These are phyloP conservation scores for Cajanus cajan DNA, from an alignment of 306 rosid species.

Conservation along the genomic window DNA sequence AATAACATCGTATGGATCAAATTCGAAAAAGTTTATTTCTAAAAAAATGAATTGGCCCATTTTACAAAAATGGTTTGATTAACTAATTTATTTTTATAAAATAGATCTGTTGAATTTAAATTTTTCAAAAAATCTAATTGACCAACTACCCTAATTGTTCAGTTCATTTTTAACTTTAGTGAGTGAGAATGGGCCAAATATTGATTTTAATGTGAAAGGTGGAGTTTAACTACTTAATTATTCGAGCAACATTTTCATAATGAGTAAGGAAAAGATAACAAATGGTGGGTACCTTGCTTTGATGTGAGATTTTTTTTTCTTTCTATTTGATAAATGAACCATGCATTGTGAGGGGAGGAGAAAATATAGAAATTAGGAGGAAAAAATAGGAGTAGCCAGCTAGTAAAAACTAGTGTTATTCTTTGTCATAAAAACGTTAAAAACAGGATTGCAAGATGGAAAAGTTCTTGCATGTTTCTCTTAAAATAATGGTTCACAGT, in stretches of 20 bases:
- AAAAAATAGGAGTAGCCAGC: slow-evolving; percentile 17
- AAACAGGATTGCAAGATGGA: slow-evolving; percentile 8
- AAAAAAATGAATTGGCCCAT: no score
- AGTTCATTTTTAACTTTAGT: not conserved
- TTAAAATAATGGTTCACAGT: slow-evolving; percentile 26
- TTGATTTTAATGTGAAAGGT: not conserved
- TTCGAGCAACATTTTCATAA: not conserved
- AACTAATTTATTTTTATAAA: no score
- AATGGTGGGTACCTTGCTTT: slow-evolving; percentile 29
- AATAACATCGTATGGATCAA: no score
- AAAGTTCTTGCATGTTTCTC: slow-evolving; percentile 16
- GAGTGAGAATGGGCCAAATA: not conserved
- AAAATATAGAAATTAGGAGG: not conserved
- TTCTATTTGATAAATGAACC: not conserved
- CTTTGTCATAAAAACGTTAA: slow-evolving; percentile 27
- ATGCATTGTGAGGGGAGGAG: not conserved
- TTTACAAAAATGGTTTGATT: no score
- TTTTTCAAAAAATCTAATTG: no score
- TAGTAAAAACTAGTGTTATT: slow-evolving; percentile 22
- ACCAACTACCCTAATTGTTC: not conserved
- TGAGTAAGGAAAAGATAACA: not conserved
- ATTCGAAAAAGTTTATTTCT: no score
- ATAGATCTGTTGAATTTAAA: no score
- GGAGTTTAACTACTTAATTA: slow-evolving; percentile 25
- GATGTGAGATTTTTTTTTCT: no score